Percentiles rank a stretch among this genome's conserved stretches.
Conservation (phyloP, 768 basidiomycete species). For the Mycena venus region DNA sequence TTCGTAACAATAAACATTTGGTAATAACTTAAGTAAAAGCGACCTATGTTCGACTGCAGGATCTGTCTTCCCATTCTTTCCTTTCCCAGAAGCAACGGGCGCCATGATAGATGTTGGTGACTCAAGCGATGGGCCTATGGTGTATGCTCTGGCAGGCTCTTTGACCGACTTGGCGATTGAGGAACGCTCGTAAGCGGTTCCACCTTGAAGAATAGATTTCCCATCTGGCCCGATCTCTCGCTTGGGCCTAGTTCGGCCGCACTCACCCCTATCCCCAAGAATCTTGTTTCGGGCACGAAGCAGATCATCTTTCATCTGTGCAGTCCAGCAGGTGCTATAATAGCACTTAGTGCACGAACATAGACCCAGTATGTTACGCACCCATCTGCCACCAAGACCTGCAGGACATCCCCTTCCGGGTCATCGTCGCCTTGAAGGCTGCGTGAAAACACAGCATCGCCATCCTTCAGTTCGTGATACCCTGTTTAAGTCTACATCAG, state of each 20-base stretch:
- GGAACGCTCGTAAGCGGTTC: constrained; percentile 15
- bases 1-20: too few relatives aligned
- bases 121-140: constrained; percentile 2
- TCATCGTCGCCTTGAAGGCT: neutral
- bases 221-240: too few relatives aligned
- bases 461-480: neutral
- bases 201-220: neutral
- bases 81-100: neutral
- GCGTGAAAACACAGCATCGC: constrained; percentile 9
- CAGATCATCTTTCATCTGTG: neutral
- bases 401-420: neutral
- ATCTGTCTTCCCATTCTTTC: neutral
- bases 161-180: neutral
- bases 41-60: neutral
- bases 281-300: neutral
- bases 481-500: too few relatives aligned
- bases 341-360: neutral
- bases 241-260: neutral
- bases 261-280: neutral
- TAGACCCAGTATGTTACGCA: neutral
- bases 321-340: neutral
- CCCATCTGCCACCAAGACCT: constrained; percentile 3
- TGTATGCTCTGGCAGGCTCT: neutral
- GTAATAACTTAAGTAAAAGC: neutral
- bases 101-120: neutral